Percentiles rank a stretch among this genome's conserved stretches.
Conservation (phyloP, 805 yeast species). For the Metschnikowia koreensis region DNA sequence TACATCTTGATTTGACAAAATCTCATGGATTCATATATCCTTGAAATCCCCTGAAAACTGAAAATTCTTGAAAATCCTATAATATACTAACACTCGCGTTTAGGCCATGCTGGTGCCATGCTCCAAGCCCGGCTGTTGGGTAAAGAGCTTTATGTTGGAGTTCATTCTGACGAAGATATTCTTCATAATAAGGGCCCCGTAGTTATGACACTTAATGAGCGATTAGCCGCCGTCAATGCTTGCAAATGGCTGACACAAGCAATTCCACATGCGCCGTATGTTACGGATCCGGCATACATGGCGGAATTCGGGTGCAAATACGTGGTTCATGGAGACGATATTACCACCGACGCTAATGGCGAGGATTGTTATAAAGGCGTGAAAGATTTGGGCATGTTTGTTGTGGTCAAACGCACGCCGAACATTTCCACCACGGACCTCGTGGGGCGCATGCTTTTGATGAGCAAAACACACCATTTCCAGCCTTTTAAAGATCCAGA, state of each 20-base stretch:
- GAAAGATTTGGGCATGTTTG: conserved; percentile 80
- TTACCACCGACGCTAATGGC: conserved; percentile 94
- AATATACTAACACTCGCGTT: conserved; percentile 24
- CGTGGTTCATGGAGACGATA: conserved; percentile 99
- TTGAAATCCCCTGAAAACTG: no score
- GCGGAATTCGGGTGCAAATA: conserved; percentile 71
- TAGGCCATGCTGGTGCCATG: conserved; percentile 90
- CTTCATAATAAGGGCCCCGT: conserved; percentile 84
- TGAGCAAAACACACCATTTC: conserved; percentile 58
- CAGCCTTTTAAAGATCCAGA: conserved; percentile 25
- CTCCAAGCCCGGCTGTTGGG: conserved; percentile 88
- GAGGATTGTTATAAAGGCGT: conserved; percentile 86
- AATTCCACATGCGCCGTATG: conserved; percentile 85
- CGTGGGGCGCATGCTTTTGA: conserved; percentile 79
- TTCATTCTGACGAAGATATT: conserved; percentile 90
- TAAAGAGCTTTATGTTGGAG: conserved; percentile 74
- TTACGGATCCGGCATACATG: conserved; percentile 81
- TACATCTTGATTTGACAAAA: no score
- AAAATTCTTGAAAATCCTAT: background rate
- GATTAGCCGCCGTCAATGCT: conserved; percentile 81
- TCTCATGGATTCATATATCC: no score
- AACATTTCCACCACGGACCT: conserved; percentile 94
- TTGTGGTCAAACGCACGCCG: conserved; percentile 90
- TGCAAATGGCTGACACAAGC: conserved; percentile 84
- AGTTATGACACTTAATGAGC: conserved; percentile 81